phyloP scores from a whole-genome alignment of 306 rosid species.

The Lathyrus oleraceus region DNA sequence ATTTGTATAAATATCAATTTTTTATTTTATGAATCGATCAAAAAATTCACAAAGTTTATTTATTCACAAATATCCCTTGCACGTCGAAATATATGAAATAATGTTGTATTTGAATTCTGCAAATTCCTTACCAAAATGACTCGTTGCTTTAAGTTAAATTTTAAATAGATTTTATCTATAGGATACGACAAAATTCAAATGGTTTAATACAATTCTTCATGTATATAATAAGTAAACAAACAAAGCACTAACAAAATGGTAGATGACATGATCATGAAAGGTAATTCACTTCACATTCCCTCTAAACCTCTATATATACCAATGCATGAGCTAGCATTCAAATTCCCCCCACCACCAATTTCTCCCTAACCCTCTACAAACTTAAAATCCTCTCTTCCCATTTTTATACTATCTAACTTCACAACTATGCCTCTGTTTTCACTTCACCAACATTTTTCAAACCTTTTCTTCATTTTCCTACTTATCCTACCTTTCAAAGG shows the following conservation, averaged over 20 bases:
- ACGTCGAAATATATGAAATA: too few species aligned
- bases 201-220: neutral
- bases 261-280: neutral
- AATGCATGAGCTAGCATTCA: constrained; percentile 26
- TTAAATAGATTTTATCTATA: too few species aligned
- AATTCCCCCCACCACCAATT: constrained; percentile 45
- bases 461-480: constrained; percentile 31
- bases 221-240: neutral
- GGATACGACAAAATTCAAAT: too few species aligned
- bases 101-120: too few species aligned
- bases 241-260: neutral
- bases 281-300: neutral
- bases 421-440: constrained; percentile 39
- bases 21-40: too few species aligned
- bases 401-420: neutral
- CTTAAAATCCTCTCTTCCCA: neutral
- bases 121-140: too few species aligned
- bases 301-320: constrained; percentile 27
- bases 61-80: too few species aligned
- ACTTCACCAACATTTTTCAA: constrained; percentile 32
- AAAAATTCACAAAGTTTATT: too few species aligned
- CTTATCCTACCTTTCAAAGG: constrained; percentile 50
- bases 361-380: neutral
- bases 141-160: too few species aligned
- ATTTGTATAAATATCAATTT: too few species aligned